These are phyloP conservation scores for Macrophomina tecta DNA, from an alignment of 2,329 filamentous ascomycete genomes.

Conservation along the genomic window DNA sequence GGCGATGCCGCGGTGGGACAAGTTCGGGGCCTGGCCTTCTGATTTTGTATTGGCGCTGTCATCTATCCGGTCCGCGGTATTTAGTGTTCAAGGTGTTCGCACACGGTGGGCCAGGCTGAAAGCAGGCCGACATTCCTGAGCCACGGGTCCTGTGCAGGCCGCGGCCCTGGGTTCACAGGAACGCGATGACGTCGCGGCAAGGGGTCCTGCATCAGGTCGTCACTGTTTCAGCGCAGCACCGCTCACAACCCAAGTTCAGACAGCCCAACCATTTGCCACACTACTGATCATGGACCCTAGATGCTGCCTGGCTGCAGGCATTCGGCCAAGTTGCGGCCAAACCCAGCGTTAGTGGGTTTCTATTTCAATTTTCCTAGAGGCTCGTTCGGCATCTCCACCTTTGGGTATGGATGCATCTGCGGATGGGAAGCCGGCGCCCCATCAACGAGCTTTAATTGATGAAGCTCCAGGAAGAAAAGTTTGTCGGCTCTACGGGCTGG, in stretches of 20 bases:
- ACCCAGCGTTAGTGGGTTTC: background rate
- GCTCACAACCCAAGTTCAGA: background rate
- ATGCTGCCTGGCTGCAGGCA: background rate
- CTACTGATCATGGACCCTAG: background rate
- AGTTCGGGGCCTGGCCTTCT: background rate
- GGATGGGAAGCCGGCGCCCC: background rate
- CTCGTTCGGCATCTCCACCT: background rate
- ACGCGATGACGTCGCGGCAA: slow-evolving; percentile 2
- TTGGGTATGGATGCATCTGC: slow-evolving; percentile 17
- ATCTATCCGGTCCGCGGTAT: background rate
- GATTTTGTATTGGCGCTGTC: slow-evolving; percentile 4
- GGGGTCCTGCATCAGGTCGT: background rate
- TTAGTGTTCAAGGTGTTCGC: slow-evolving; percentile 9
- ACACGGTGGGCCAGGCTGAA: background rate
- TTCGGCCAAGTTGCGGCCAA: background rate
- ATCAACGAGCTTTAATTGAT: background rate
- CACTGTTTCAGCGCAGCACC: background rate
- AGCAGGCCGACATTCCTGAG: background rate
- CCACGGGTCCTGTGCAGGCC: background rate
- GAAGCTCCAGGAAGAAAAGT: slow-evolving; percentile 7
- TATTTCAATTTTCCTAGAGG: background rate
- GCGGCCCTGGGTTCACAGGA: background rate
- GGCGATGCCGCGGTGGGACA: slow-evolving; percentile 1
- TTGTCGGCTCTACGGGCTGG: slow-evolving; percentile 18
- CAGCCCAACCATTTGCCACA: background rate